phyloP scores from a whole-genome alignment of 176 grass and related monocot species.

The Guadua angustifolia region DNA sequence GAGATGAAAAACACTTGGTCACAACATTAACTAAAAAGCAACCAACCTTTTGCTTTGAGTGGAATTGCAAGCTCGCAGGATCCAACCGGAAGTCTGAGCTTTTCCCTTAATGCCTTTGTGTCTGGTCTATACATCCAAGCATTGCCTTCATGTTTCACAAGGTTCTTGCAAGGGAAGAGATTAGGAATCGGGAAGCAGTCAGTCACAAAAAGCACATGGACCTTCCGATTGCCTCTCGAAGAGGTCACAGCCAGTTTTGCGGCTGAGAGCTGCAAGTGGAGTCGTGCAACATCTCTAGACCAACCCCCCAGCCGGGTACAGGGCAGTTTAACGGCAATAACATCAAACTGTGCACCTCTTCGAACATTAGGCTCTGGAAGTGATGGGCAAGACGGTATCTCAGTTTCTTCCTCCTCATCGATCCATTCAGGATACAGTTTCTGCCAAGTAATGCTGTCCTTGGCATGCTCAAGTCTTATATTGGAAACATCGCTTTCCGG shows the following conservation, averaged over 20 bases:
- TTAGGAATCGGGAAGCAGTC: conserved; percentile 85
- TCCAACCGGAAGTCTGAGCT: conserved; percentile 82
- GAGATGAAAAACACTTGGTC: neutral
- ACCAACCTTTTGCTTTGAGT: conserved; percentile 80
- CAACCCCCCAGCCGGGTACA: conserved; percentile 61
- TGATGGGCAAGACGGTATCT: conserved; percentile 56
- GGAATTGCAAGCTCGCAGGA: conserved; percentile 88
- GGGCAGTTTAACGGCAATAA: conserved; percentile 71
- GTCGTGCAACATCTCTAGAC: conserved; percentile 82
- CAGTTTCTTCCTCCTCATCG: conserved; percentile 78
- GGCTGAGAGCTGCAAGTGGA: conserved; percentile 84
- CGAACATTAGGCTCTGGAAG: conserved; percentile 62
- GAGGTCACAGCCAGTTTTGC: conserved; percentile 72
- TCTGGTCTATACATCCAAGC: conserved; percentile 81
- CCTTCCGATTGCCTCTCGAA: conserved; percentile 42
- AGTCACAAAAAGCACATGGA: conserved; percentile 78
- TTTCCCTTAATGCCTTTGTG: conserved; percentile 64
- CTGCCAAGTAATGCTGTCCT: conserved; percentile 70
- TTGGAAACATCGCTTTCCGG: conserved; percentile 56
- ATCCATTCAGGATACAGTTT: conserved; percentile 93
- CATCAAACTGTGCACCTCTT: conserved; percentile 54
- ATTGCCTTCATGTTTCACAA: conserved; percentile 76
- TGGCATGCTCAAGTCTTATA: conserved; percentile 68
- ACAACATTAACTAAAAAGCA: neutral
- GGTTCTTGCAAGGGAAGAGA: conserved; percentile 84